phyloP scores from a whole-genome alignment of 257 asterid genomes.

The Solanum clarkiae region DNA sequence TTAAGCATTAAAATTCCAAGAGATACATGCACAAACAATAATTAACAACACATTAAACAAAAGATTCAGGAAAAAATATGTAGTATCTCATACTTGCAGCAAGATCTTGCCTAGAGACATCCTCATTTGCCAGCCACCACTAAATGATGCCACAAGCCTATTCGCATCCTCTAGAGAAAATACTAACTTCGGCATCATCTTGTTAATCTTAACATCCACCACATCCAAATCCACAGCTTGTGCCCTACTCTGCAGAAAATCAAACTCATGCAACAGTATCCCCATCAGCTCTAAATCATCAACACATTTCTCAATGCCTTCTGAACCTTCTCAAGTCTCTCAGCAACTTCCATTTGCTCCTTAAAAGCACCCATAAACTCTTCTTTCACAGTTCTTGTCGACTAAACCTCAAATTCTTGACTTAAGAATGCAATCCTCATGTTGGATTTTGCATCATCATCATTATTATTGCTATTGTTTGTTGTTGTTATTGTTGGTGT shows the following conservation, averaged over 20 bases:
- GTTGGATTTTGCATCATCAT: constrained; percentile 59
- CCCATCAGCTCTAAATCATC: constrained; percentile 96
- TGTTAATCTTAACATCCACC: constrained; percentile 79
- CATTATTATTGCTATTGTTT: too few relatives aligned
- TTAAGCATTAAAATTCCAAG: not conserved
- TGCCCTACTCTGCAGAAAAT: constrained; percentile 89
- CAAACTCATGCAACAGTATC: constrained; percentile 91
- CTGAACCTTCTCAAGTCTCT: constrained; percentile 84
- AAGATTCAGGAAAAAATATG: not conserved
- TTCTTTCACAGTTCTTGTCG: constrained; percentile 73
- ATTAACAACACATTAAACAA: not conserved
- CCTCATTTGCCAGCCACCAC: constrained; percentile 99
- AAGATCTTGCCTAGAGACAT: constrained; percentile 97
- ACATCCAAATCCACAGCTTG: constrained; percentile 90
- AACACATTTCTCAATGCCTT: constrained; percentile 86
- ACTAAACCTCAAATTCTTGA: constrained; percentile 83
- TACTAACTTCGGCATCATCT: constrained; percentile 90
- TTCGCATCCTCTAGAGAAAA: constrained; percentile 75
- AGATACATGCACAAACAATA: not conserved
- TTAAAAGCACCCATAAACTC: constrained; percentile 84
- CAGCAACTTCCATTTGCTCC: constrained; percentile 93
- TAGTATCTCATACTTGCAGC: constrained; percentile 54
- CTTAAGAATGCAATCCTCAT: constrained; percentile 76
- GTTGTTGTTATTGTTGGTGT: too few relatives aligned
- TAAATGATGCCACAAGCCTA: constrained; percentile 92